Evolutionary conservation across 1,284 basidiomycete genomes (phyloP).

Genomic region (Tremellales sp.): DNA sequence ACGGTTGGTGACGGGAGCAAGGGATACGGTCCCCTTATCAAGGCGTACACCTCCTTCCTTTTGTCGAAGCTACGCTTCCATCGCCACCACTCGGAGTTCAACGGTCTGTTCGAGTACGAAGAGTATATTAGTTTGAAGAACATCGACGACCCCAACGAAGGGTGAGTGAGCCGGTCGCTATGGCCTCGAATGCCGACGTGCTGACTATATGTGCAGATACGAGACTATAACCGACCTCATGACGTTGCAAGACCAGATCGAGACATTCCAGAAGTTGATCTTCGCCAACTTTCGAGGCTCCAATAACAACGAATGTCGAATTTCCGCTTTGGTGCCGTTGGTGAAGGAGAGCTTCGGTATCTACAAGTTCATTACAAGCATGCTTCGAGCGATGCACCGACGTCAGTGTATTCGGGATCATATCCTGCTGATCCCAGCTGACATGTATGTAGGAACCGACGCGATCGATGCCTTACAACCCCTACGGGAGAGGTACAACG

Average conservation of each 20-base stretch:
- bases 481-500: conserved; percentile 73
- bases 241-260: conserved; percentile 93
- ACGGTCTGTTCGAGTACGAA: conserved; percentile 93
- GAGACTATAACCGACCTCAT: conserved; percentile 95
- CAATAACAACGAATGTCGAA: conserved; percentile 90
- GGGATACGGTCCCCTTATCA: conserved; percentile 87
- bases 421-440: conserved; percentile 4
- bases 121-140: conserved; percentile 94
- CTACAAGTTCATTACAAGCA: conserved; percentile 94
- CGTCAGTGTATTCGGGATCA: no score
- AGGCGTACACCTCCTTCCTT: conserved; percentile 89
- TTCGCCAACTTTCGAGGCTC: conserved; percentile 88
- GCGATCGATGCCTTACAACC: conserved; percentile 81
- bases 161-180: conserved; percentile 57
- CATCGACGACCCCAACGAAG: conserved; percentile 96
- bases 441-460: conserved; percentile 68
- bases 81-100: conserved; percentile 87
- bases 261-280: conserved; percentile 93
- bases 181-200: no score
- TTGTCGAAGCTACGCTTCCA: conserved; percentile 94
- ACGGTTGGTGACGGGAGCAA: conserved; percentile 75
- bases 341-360: conserved; percentile 98
- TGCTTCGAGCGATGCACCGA: conserved; percentile 92
- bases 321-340: conserved; percentile 85
- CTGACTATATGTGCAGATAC: conserved; percentile 59